phyloP scores from a whole-genome alignment of 805 yeast species.

The Maudiozyma bulderi region DNA sequence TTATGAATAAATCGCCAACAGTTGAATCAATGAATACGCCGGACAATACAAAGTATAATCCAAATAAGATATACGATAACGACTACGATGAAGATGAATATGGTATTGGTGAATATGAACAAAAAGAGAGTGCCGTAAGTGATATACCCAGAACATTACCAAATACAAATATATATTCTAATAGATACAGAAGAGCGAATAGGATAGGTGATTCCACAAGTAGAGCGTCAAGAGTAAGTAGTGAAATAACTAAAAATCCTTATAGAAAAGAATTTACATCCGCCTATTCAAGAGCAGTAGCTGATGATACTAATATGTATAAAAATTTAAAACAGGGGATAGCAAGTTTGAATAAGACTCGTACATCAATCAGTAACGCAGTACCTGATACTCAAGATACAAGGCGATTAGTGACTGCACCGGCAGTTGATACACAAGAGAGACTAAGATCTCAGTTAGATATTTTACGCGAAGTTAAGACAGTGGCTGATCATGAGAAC shows the following conservation, averaged over 20 bases:
- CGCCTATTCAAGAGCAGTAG: not conserved
- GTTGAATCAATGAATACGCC: not conserved
- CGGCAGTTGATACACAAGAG: conserved; percentile 10
- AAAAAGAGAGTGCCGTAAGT: not conserved
- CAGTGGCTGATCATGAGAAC: conserved; percentile 41
- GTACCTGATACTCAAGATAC: not conserved
- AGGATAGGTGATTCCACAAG: not conserved
- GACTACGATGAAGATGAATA: conserved; percentile 5
- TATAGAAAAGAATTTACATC: not conserved
- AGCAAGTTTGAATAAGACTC: not conserved
- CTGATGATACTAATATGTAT: not conserved
- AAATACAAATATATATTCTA: conserved; percentile 2
- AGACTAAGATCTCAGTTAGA: conserved; percentile 74
- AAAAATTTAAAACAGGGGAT: not conserved
- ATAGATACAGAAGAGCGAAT: not conserved
- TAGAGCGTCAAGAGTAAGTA: not conserved
- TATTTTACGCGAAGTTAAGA: conserved; percentile 67
- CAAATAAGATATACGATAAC: conserved; percentile 1
- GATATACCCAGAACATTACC: conserved; percentile 4
- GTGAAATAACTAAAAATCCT: not conserved
- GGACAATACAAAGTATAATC: not conserved
- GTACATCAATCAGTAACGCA: too few species aligned
- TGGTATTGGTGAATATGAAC: not conserved
- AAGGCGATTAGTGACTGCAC: conserved; percentile 14
- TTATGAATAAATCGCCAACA: not conserved